Conservation (phyloP, 495 filamentous ascomycete species). For the Podospora didyma region DNA sequence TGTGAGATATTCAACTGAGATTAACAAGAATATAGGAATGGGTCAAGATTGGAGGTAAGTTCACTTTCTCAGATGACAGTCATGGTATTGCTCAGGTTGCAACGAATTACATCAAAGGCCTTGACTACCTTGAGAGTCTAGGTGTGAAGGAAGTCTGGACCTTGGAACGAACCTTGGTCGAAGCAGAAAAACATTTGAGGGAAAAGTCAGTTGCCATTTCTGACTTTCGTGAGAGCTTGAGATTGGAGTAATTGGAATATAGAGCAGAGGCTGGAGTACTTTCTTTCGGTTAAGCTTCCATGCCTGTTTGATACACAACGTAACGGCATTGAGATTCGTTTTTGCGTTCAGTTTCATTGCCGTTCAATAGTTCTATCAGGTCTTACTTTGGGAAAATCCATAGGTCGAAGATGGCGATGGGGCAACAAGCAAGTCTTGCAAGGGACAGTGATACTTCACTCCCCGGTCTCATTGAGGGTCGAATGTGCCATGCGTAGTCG, state of each 20-base stretch:
- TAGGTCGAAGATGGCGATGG: too few relatives aligned
- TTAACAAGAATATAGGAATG: conserved; percentile 24
- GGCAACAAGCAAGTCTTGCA: too few relatives aligned
- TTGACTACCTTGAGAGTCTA: conserved; percentile 52
- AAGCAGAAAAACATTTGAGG: conserved; percentile 23
- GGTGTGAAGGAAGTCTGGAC: conserved; percentile 47
- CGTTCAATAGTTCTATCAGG: too few relatives aligned
- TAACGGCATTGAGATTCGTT: too few relatives aligned
- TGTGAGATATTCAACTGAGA: background rate
- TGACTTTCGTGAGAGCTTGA: conserved; percentile 18
- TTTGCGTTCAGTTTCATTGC: too few relatives aligned
- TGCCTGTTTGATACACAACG: too few relatives aligned
- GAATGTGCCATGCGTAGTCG: too few relatives aligned
- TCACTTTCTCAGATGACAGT: conserved; percentile 88
- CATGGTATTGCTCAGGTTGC: conserved; percentile 79
- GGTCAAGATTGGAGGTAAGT: conserved; percentile 62
- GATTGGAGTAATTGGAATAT: background rate
- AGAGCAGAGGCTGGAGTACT: too few relatives aligned
- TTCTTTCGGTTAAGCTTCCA: too few relatives aligned
- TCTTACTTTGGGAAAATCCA: too few relatives aligned
- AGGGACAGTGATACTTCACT: too few relatives aligned
- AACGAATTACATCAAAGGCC: conserved; percentile 46
- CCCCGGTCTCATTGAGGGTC: too few relatives aligned
- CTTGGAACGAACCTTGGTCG: conserved; percentile 29
- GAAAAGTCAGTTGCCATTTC: conserved; percentile 30